Conservation (phyloP, 352 stramenopile genomes). For the Pythium coloratum region DNA sequence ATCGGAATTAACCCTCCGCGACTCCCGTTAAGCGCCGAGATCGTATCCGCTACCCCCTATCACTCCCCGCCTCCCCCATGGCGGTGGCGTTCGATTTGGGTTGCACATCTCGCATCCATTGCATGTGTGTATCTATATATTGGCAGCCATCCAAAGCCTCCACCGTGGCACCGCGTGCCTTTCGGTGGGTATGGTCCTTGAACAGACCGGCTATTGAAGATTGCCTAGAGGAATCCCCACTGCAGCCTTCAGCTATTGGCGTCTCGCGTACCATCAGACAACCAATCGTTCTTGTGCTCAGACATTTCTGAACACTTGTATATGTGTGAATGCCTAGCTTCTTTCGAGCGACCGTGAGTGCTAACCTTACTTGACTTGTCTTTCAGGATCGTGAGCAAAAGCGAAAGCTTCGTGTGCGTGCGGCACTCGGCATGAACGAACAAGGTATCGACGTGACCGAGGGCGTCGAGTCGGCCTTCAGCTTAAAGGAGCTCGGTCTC, state of each 20-base stretch:
- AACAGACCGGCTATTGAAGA: conserved; percentile 92
- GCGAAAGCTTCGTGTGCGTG: conserved; percentile 78
- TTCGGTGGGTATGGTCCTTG: conserved; percentile 81
- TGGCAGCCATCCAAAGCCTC: conserved; percentile 85
- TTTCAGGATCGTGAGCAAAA: conserved; percentile 84
- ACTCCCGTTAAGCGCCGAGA: conserved; percentile 90
- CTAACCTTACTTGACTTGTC: neutral
- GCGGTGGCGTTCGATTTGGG: conserved; percentile 76
- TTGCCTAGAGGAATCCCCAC: conserved; percentile 63
- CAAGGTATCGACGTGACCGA: conserved; percentile 83
- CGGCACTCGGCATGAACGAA: conserved; percentile 81
- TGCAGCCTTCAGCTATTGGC: conserved; percentile 92
- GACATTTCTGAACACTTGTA: conserved; percentile 40
- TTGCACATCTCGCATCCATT: conserved; percentile 40
- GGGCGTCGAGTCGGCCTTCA: conserved; percentile 73
- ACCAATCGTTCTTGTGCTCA: conserved; percentile 92
- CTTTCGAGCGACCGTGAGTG: conserved; percentile 24
- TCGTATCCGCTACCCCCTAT: conserved; percentile 48
- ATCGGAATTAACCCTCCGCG: conserved; percentile 86
- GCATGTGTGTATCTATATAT: conserved; percentile 31
- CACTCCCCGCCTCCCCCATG: conserved; percentile 47
- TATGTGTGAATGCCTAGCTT: conserved; percentile 10
- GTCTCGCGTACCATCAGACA: conserved; percentile 63
- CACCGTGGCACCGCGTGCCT: conserved; percentile 32
- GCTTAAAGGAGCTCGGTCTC: conserved; percentile 72